Percentiles rank a stretch among this genome's conserved stretches.
Conservation (phyloP, 2,329 filamentous ascomycete genomes). For the Colletotrichum sp. region DNA sequence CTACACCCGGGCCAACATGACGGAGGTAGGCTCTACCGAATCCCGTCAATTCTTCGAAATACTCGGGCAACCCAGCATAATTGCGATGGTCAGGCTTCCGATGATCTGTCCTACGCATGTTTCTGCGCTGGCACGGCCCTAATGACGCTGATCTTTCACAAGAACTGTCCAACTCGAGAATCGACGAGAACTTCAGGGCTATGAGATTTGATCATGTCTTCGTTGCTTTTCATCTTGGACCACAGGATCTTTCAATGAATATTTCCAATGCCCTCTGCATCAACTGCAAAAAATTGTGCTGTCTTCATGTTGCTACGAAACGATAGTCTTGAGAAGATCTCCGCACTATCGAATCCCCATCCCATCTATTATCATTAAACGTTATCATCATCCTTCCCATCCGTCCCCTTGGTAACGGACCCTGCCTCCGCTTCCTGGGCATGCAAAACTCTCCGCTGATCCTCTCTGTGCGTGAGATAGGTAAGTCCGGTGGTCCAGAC, state of each 20-base stretch:
- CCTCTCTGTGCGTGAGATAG: slow-evolving; percentile 38
- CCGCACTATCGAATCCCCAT: neutral
- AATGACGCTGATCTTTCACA: accelerated
- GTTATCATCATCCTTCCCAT: neutral
- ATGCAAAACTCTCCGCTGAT: neutral
- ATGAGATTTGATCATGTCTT: neutral
- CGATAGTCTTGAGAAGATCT: accelerated
- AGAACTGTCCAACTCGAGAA: accelerated
- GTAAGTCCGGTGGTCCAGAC: slow-evolving; percentile 63
- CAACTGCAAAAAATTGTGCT: accelerated
- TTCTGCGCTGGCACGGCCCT: accelerated
- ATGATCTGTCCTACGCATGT: neutral
- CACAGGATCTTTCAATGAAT: neutral
- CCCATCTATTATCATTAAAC: neutral
- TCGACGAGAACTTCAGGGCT: accelerated
- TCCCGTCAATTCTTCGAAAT: neutral
- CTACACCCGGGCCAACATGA: neutral
- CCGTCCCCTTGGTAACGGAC: neutral
- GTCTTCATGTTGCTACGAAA: accelerated
- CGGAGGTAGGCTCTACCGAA: neutral
- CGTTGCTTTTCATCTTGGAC: accelerated
- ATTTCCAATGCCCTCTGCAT: neutral
- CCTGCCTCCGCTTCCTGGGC: slow-evolving; percentile 4
- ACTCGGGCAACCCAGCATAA: neutral
- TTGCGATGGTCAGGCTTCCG: neutral